These are phyloP conservation scores for Trichoderma guizhouense DNA, from an alignment of 2,329 filamentous ascomycete genomes.

Conservation along the genomic window DNA sequence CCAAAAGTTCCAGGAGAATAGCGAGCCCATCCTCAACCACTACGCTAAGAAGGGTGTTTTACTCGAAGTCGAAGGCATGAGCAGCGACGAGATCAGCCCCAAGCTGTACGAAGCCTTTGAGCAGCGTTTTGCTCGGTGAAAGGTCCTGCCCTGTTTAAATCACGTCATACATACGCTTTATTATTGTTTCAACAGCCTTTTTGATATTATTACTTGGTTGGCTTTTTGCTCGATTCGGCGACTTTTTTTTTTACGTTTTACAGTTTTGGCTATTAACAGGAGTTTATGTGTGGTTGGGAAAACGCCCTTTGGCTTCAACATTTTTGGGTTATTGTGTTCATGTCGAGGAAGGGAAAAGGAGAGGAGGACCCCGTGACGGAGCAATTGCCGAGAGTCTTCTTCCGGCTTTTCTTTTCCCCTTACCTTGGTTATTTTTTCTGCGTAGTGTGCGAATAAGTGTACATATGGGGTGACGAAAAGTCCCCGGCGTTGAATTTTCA, in stretches of 20 bases:
- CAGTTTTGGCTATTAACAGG: background rate
- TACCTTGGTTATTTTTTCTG: background rate
- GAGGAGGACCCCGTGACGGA: background rate
- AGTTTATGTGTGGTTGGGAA: background rate
- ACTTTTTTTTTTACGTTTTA: background rate
- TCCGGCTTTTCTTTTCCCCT: background rate
- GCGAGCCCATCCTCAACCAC: conserved; percentile 78
- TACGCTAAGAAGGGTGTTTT: conserved; percentile 82
- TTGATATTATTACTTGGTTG: background rate
- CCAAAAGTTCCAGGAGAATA: conserved; percentile 82
- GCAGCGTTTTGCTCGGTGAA: conserved; percentile 56
- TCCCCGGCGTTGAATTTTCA: conserved; percentile 4
- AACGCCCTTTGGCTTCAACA: background rate
- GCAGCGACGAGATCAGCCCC: conserved; percentile 93
- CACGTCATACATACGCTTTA: background rate
- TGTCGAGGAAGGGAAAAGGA: background rate
- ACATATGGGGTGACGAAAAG: conserved; percentile 17
- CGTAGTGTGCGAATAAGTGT: background rate
- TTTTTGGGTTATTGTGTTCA: background rate
- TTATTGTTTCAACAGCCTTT: background rate
- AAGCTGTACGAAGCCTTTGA: conserved; percentile 81
- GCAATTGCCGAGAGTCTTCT: background rate
- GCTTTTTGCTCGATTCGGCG: background rate
- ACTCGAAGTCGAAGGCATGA: conserved; percentile 82
- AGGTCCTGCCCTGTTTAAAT: background rate